phyloP scores from a whole-genome alignment of 495 filamentous ascomycete genomes.

The Aspergillus haitiensis region DNA sequence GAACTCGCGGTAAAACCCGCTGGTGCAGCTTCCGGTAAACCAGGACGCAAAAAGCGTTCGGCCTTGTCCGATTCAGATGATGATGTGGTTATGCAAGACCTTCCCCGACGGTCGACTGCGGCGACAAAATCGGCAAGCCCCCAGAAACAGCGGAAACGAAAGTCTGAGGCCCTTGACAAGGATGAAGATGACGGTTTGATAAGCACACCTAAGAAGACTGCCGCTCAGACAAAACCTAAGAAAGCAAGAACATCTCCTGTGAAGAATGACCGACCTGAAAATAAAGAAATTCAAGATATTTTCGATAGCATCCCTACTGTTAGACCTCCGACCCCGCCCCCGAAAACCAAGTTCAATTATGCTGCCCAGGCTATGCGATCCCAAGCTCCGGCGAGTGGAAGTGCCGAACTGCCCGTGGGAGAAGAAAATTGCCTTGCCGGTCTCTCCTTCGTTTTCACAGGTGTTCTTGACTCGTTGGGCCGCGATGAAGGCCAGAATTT shows the following conservation, averaged over 20 bases:
- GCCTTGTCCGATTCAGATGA: constrained; percentile 43
- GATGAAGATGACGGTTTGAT: constrained; percentile 40
- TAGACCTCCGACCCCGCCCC: constrained; percentile 76
- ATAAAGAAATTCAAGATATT: constrained; percentile 71
- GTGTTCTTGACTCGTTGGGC: constrained; percentile 72
- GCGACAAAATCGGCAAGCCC: constrained; percentile 33
- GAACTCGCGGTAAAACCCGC: constrained; percentile 42
- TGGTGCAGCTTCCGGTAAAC: constrained; percentile 26
- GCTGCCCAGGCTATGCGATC: constrained; percentile 54
- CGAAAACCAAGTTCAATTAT: constrained; percentile 71
- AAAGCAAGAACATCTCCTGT: constrained; percentile 60
- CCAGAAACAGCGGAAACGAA: constrained; percentile 54
- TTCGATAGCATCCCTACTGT: constrained; percentile 84
- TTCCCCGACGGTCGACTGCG: constrained; percentile 39
- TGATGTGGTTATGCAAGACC: constrained; percentile 51
- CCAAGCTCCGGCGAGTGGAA: constrained; percentile 59
- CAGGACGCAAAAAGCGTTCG: constrained; percentile 47
- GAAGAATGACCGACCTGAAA: constrained; percentile 64
- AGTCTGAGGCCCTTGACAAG: constrained; percentile 53
- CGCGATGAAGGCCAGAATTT: constrained; percentile 84
- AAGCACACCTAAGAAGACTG: constrained; percentile 36
- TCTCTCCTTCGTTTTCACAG: constrained; percentile 97
- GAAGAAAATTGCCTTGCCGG: constrained; percentile 89
- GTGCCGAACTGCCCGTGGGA: constrained; percentile 75
- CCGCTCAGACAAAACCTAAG: constrained; percentile 47